These are phyloP conservation scores for Aureobasidium mangrovei DNA, from an alignment of 2,329 filamentous ascomycete genomes.

Conservation along the genomic window DNA sequence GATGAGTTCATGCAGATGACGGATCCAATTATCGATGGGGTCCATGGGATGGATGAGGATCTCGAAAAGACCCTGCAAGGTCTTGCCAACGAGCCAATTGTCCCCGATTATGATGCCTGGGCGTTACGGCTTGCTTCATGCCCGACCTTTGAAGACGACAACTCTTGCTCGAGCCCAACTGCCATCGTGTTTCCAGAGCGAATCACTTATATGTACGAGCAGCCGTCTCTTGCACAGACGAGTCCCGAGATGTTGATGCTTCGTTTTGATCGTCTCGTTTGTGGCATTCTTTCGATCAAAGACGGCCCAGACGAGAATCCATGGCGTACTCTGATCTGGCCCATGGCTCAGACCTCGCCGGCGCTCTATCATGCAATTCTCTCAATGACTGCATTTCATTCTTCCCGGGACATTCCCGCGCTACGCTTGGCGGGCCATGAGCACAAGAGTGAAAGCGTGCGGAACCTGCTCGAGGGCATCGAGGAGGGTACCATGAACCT, in stretches of 20 bases:
- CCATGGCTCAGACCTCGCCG: constrained; percentile 53
- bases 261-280: constrained; percentile 57
- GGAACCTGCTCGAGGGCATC: constrained; percentile 50
- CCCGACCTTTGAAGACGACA: constrained; percentile 1
- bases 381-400: constrained; percentile 62
- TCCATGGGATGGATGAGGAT: constrained; percentile 3
- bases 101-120: constrained; percentile 13
- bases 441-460: constrained; percentile 58
- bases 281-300: constrained; percentile 62
- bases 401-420: constrained; percentile 47
- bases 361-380: constrained; percentile 60
- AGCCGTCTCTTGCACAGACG: constrained; percentile 24
- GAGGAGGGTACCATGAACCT: constrained; percentile 48
- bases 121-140: constrained; percentile 2
- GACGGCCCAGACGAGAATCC: constrained; percentile 62
- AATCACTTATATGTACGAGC: constrained; percentile 21
- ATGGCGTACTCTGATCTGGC: constrained; percentile 64
- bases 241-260: constrained; percentile 53
- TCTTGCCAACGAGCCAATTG: constrained; percentile 9
- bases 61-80: constrained; percentile 17
- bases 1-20: constrained; percentile 11
- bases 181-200: constrained; percentile 5
- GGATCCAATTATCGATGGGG: not conserved
- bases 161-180: not conserved
- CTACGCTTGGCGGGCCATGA: constrained; percentile 56